Evolutionary conservation across 345 rosid species (phyloP), one percentile per base, ranked within the genome.

Genomic region (Anastatica hierochuntica): DNA sequence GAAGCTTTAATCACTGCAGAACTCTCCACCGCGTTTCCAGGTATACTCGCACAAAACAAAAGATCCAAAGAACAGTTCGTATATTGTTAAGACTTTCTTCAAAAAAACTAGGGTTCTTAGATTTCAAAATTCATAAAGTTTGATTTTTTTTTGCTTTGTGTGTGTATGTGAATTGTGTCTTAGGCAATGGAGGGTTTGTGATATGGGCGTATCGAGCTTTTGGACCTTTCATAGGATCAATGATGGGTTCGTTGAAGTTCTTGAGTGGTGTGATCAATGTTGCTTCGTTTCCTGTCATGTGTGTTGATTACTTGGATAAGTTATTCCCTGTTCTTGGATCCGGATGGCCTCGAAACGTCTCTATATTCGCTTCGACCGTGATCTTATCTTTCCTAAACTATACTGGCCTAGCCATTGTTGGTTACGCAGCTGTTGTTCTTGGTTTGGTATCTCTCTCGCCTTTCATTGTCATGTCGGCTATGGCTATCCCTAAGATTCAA

Each of bases 1-100:
- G 94, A 90, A 67, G 96, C 96, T 18, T 80, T 82, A 0, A 78
- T 85, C 27, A 84, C 96, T 1, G 97, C 96, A 2, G 96, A 86
- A 60, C 94, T 90, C 67, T 78, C 94, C 57, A 84, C 94, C 2
- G 65, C 96, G 0, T 82, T 80, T 50, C 97, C 95, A 10, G 71
- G 71, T 67, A 49, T 21, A n/a, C n/a, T n/a, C n/a, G n/a, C 24
- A 37, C 45, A 26, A n/a, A n/a, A n/a, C n/a, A n/a, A n/a, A n/a
- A n/a, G n/a, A n/a, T 18, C 35, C 15, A 15, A 17, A 44, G 35
- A 63, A 17, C 53, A 46, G n/a, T 15, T 12, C 7, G 0, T 63
- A 23, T 16, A 6, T 35, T 57, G n/a, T 45, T 34, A 7, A 24
- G 12, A 12, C 46, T 53, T 39, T 15, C 10, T 27, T n/a, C n/a